phyloP scores from a whole-genome alignment of 495 filamentous ascomycete genomes.

The Venustampulla echinocandica region DNA sequence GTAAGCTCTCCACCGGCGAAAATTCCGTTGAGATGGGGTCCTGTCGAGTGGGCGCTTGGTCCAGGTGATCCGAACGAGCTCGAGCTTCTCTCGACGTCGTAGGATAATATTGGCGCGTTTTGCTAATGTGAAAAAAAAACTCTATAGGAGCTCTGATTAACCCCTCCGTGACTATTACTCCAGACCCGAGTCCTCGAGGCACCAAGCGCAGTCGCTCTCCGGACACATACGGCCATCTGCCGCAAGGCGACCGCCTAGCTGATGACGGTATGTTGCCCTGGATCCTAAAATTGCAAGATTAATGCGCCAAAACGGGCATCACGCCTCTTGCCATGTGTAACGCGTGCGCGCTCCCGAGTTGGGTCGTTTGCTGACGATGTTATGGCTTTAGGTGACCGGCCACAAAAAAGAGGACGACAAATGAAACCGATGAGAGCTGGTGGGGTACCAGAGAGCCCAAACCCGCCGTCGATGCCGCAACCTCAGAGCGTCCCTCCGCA shows the following conservation, averaged over 20 bases:
- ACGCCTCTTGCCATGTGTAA: slow-evolving; percentile 26
- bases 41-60: slow-evolving; percentile 1
- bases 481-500: slow-evolving; percentile 49
- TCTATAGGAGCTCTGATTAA: slow-evolving; percentile 23
- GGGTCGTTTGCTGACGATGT: slow-evolving; percentile 30
- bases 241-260: slow-evolving; percentile 49
- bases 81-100: no score
- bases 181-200: slow-evolving; percentile 57
- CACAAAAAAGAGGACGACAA: slow-evolving; percentile 79
- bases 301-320: slow-evolving; percentile 11
- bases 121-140: no score
- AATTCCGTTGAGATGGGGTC: neutral
- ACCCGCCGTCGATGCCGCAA: slow-evolving; percentile 40
- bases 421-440: slow-evolving; percentile 50
- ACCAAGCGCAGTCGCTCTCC: slow-evolving; percentile 92
- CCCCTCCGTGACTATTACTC: slow-evolving; percentile 37
- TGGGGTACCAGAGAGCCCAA: slow-evolving; percentile 39
- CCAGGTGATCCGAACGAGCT: slow-evolving; percentile 10
- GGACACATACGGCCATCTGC: slow-evolving; percentile 51
- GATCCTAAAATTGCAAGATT: slow-evolving; percentile 6
- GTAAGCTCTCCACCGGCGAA: slow-evolving; percentile 25
- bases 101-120: no score
- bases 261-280: slow-evolving; percentile 72
- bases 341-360: slow-evolving; percentile 26
- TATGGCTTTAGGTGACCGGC: slow-evolving; percentile 39